These are phyloP conservation scores for Naegleria fowleri DNA, from an alignment of 208 protist genomes.

Conservation along the genomic window DNA sequence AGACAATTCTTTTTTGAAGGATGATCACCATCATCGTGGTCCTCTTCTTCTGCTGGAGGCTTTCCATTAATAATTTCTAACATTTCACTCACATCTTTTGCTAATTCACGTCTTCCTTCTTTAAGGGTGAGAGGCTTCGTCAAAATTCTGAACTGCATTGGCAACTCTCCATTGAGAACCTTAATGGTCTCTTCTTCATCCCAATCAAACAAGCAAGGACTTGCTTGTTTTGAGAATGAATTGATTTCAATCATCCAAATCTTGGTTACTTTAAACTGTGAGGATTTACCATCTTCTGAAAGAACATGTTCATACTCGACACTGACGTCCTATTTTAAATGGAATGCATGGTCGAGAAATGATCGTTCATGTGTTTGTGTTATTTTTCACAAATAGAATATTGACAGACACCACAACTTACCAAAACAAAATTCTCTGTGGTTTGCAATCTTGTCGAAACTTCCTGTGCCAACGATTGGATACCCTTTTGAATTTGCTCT, in stretches of 20 bases:
- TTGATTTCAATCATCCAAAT: constrained; percentile 16
- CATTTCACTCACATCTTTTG: neutral
- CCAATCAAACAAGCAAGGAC: neutral
- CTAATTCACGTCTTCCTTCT: neutral
- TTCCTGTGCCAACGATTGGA: neutral
- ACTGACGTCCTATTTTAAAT: neutral
- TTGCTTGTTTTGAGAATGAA: neutral
- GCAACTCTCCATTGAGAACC: neutral
- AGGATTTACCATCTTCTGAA: neutral
- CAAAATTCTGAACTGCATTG: neutral
- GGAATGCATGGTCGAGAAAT: too few relatives aligned
- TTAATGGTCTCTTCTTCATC: neutral
- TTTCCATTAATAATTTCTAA: neutral
- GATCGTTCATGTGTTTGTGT: too few relatives aligned
- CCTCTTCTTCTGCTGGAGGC: neutral
- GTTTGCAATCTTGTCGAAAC: neutral
- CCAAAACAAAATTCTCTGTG: neutral
- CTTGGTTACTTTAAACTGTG: neutral
- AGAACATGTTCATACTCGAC: neutral
- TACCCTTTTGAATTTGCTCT: neutral
- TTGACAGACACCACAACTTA: too few relatives aligned
- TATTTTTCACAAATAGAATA: too few relatives aligned
- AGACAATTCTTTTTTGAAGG: neutral
- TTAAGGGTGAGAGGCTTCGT: neutral
- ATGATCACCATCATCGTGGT: neutral